phyloP scores from a whole-genome alignment of 768 basidiomycete genomes.

The Hygrocybe coccinea region DNA sequence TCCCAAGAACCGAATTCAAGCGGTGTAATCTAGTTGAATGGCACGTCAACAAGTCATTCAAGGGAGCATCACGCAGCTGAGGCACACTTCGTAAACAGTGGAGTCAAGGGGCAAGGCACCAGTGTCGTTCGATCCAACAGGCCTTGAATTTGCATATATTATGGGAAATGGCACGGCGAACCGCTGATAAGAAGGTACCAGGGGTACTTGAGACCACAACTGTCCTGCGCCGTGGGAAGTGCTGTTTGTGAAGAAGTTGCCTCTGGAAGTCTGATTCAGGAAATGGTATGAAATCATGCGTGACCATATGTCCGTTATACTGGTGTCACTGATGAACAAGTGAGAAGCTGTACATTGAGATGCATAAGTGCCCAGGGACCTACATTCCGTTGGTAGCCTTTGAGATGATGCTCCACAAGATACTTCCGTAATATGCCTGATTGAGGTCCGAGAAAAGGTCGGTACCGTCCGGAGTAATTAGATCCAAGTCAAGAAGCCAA shows the following conservation, averaged over 20 bases:
- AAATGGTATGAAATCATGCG: conserved; percentile 72
- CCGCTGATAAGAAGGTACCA: conserved; percentile 47
- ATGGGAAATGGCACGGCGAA: conserved; percentile 62
- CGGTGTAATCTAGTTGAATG: conserved; percentile 45
- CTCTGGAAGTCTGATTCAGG: conserved; percentile 54
- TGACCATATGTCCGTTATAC: conserved; percentile 59
- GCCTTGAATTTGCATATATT: conserved; percentile 52
- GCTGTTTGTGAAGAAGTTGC: conserved; percentile 56
- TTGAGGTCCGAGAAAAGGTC: conserved; percentile 44
- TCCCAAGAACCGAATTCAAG: conserved; percentile 73
- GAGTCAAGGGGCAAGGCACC: conserved; percentile 37
- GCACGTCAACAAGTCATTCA: not conserved
- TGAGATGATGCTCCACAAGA: conserved; percentile 51
- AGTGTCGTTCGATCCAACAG: conserved; percentile 40
- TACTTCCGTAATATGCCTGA: conserved; percentile 49
- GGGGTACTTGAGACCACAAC: conserved; percentile 56
- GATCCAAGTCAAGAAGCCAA: conserved; percentile 54
- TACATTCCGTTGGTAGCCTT: conserved; percentile 54
- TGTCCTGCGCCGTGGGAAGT: conserved; percentile 68
- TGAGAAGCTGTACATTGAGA: not conserved
- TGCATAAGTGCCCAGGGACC: conserved; percentile 24
- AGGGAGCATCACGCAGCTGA: not conserved
- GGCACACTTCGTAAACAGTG: conserved; percentile 54
- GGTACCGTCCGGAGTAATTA: conserved; percentile 51
- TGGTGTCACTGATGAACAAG: conserved; percentile 46